Conservation (phyloP, 73 alveolate species). For the Paramecium primaurelia region DNA sequence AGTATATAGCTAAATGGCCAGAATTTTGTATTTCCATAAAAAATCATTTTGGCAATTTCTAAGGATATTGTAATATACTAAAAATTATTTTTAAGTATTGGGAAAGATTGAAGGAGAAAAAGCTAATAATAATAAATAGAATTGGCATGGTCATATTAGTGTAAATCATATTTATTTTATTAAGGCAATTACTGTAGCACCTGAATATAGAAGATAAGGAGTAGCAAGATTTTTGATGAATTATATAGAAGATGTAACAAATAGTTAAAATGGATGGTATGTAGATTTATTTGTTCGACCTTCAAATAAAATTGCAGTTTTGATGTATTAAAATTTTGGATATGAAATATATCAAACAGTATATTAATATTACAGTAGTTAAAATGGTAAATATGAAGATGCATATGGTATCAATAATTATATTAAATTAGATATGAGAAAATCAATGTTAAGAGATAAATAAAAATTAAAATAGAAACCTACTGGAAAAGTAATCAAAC, state of each 20-base stretch:
- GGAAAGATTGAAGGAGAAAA: constrained; percentile 98
- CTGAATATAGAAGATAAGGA: constrained; percentile 97
- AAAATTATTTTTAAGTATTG: constrained; percentile 51
- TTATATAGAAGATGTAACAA: constrained; percentile 93
- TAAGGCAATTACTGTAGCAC: constrained; percentile 97
- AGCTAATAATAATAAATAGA: constrained; percentile 78
- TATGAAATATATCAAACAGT: constrained; percentile 88
- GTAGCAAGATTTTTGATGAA: constrained; percentile 95
- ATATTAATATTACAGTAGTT: constrained; percentile 83
- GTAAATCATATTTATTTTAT: background rate
- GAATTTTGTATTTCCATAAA: constrained; percentile 91
- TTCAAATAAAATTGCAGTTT: constrained; percentile 91
- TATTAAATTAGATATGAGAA: constrained; percentile 90
- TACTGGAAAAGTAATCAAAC: constrained; percentile 85
- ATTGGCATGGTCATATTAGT: constrained; percentile 99
- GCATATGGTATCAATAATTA: constrained; percentile 64
- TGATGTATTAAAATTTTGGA: constrained; percentile 93
- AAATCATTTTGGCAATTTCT: constrained; percentile 84
- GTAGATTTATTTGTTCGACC: constrained; percentile 96
- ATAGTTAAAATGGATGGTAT: constrained; percentile 87
- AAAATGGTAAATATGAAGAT: constrained; percentile 89
- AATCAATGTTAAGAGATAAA: constrained; percentile 88
- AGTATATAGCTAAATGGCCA: constrained; percentile 93
- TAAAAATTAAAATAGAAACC: constrained; percentile 77
- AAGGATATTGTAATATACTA: constrained; percentile 76